These are phyloP conservation scores for thale cress (Arabidopsis thaliana) DNA, from an alignment of 345 rosid species.

Conservation along the genomic window TAIR10.1 NC_003071.7:18789001-18789500, in stretches of 20 bases:
- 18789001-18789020: slow-evolving; percentile 24
- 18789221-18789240: slow-evolving; percentile 15
- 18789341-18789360: background rate
- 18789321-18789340: background rate
- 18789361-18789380: background rate
- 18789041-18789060: slow-evolving; percentile 6
- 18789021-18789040: background rate
- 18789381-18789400: background rate
- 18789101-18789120: background rate
- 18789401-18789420: no score
- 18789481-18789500: slow-evolving; percentile 21
- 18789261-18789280: background rate
- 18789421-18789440: no score
- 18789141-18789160: background rate
- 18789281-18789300: background rate
- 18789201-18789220: slow-evolving; percentile 9
- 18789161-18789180: background rate
- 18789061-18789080: slow-evolving; percentile 4
- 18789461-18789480: background rate
- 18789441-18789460: no score
- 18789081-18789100: background rate
- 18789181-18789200: slow-evolving; percentile 13
- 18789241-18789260: background rate
- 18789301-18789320: background rate
- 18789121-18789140: background rate